Evolutionary conservation across 805 yeast genomes (phyloP).

Genomic region (Candida ortonii): DNA sequence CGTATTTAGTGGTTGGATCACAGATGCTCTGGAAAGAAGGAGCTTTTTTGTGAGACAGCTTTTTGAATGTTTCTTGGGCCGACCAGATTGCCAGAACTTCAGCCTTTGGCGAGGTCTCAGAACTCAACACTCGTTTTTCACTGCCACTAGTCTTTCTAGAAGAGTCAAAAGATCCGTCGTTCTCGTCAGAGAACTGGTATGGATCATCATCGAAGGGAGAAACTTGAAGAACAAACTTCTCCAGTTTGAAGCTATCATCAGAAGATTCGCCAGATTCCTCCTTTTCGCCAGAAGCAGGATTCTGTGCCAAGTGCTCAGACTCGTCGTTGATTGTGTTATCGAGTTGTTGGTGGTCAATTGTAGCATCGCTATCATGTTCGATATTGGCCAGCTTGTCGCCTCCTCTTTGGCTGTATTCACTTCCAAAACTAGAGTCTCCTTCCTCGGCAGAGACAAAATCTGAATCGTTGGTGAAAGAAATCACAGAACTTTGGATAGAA

Average conservation of each 20-base stretch:
- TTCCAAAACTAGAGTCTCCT: slow-evolving; percentile 18
- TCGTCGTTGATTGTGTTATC: slow-evolving; percentile 15
- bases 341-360: slow-evolving; percentile 14
- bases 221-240: slow-evolving; percentile 25
- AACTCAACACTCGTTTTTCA: slow-evolving; percentile 18
- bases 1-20: slow-evolving; percentile 23
- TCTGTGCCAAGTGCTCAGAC: slow-evolving; percentile 9
- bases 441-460: slow-evolving; percentile 35
- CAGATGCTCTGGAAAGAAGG: slow-evolving; percentile 28
- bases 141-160: slow-evolving; percentile 18
- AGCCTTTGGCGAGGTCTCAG: slow-evolving; percentile 27
- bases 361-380: slow-evolving; percentile 10
- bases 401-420: background rate
- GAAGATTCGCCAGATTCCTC: slow-evolving; percentile 19
- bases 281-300: background rate
- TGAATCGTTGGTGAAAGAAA: slow-evolving; percentile 28
- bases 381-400: slow-evolving; percentile 1
- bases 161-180: slow-evolving; percentile 26
- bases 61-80: slow-evolving; percentile 28
- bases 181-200: slow-evolving; percentile 39
- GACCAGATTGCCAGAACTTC: slow-evolving; percentile 36
- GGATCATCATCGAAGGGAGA: slow-evolving; percentile 43
- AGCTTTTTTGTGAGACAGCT: slow-evolving; percentile 14
- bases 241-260: slow-evolving; percentile 19
- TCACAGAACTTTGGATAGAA: slow-evolving; percentile 26